Conservation (phyloP, 257 asterid species). For the Primulina huaijiensis region DNA sequence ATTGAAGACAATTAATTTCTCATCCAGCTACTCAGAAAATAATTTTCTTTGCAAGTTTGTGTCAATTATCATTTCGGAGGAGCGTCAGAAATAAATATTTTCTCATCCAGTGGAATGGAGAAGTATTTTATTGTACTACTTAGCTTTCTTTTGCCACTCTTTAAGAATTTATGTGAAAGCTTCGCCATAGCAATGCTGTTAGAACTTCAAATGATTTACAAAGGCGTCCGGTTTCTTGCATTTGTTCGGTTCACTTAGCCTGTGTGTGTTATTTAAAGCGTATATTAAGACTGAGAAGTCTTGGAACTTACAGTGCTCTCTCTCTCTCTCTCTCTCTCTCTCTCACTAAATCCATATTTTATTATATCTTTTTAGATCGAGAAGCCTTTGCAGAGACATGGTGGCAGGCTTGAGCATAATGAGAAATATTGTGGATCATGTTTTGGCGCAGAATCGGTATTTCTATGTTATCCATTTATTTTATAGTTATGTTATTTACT, state of each 20-base stretch:
- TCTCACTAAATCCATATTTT: background rate
- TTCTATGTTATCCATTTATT: slow-evolving; percentile 16
- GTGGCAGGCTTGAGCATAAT: slow-evolving; percentile 93
- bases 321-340: background rate
- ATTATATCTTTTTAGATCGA: slow-evolving; percentile 58
- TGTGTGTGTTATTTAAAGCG: background rate
- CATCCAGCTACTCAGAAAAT: background rate
- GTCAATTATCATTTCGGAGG: background rate
- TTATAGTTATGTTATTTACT: slow-evolving; percentile 4
- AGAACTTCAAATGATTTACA: background rate
- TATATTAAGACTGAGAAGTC: background rate
- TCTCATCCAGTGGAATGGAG: background rate
- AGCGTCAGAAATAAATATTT: too few relatives aligned
- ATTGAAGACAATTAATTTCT: background rate
- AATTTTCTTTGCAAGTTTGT: background rate
- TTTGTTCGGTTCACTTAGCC: background rate
- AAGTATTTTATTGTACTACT: background rate
- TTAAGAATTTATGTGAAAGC: background rate
- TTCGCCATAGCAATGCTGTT: background rate
- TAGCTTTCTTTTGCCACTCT: background rate
- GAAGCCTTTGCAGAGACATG: slow-evolving; percentile 95
- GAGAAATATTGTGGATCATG: slow-evolving; percentile 98
- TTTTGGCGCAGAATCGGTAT: slow-evolving; percentile 94
- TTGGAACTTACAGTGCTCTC: background rate
- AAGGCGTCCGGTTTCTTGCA: background rate